A percentile compares a stretch with the other conserved stretches of the same genome.
These are phyloP conservation scores for Hypholoma sublateritium DNA, from an alignment of 768 basidiomycete genomes.

Conservation along the genomic window DNA sequence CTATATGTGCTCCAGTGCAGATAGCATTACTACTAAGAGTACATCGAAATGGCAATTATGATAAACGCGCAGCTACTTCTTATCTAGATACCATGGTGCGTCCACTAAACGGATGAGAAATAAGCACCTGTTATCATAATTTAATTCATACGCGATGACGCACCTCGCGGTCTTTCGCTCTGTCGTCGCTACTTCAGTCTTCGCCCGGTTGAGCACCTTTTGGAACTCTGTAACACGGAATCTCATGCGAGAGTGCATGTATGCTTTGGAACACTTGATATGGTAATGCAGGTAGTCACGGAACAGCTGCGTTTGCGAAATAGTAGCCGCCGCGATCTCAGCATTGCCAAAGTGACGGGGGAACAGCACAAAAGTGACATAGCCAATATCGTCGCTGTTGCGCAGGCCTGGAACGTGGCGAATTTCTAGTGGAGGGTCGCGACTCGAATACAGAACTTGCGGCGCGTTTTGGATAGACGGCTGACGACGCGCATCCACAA, in stretches of 20 bases:
- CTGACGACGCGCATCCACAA: constrained; percentile 94
- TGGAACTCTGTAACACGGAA: constrained; percentile 93
- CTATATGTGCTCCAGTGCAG: neutral
- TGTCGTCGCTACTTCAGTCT: constrained; percentile 79
- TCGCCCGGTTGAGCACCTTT: constrained; percentile 93
- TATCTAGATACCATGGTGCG: constrained; percentile 57
- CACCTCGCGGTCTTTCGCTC: constrained; percentile 93
- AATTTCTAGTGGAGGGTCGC: constrained; percentile 97
- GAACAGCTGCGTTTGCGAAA: constrained; percentile 96
- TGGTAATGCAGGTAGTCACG: constrained; percentile 99
- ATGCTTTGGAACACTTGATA: constrained; percentile 98
- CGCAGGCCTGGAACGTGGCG: constrained; percentile 81
- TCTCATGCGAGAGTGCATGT: constrained; percentile 98
- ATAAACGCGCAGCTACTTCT: constrained; percentile 10
- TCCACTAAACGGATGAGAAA: constrained; percentile 36
- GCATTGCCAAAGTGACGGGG: constrained; percentile 90
- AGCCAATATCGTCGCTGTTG: constrained; percentile 86
- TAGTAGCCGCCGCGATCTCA: constrained; percentile 68
- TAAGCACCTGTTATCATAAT: neutral
- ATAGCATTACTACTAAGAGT: constrained; percentile 8
- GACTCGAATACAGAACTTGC: constrained; percentile 92
- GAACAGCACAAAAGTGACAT: constrained; percentile 97
- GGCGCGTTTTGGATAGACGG: constrained; percentile 95
- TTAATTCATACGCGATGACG: constrained; percentile 22
- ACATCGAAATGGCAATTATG: constrained; percentile 8